Evolutionary conservation across 106 monocot species (phyloP).

Genomic region (Amphibolis antarctica): DNA sequence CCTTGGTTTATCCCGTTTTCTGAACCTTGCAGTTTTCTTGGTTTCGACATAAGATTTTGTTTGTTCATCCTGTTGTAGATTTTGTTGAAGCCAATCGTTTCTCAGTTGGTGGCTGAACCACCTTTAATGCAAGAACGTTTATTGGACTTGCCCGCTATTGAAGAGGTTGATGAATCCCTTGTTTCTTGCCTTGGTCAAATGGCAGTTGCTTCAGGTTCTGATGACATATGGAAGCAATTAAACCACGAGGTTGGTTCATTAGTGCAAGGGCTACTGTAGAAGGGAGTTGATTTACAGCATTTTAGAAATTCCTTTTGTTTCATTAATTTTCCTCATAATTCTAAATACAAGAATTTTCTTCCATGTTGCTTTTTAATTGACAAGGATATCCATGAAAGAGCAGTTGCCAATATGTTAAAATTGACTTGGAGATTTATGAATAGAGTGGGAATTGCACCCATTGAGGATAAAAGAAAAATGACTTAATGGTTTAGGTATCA

Average conservation of each 20-base stretch:
- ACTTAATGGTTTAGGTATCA: too few relatives aligned
- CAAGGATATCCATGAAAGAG: too few relatives aligned
- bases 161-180: slow-evolving; percentile 68
- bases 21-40: background rate
- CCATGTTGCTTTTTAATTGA: too few relatives aligned
- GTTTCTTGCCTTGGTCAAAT: slow-evolving; percentile 92
- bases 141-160: slow-evolving; percentile 33
- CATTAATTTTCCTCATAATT: too few relatives aligned
- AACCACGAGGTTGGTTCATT: slow-evolving; percentile 69
- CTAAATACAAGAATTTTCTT: too few relatives aligned
- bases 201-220: slow-evolving; percentile 78
- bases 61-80: slow-evolving; percentile 32
- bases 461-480: too few relatives aligned
- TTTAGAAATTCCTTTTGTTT: too few relatives aligned
- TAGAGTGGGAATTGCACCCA: too few relatives aligned
- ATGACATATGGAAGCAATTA: slow-evolving; percentile 88
- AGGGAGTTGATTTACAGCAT: too few relatives aligned
- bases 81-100: slow-evolving; percentile 76
- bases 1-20: background rate
- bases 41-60: background rate
- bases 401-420: too few relatives aligned
- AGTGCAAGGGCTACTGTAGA: background rate
- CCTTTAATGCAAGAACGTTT: slow-evolving; percentile 19
- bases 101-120: slow-evolving; percentile 65
- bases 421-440: too few relatives aligned